Percentiles rank a stretch among this genome's conserved stretches.
These are phyloP conservation scores for Raffaelea albimanens DNA, from an alignment of 2,329 filamentous ascomycete genomes.

Conservation along the genomic window DNA sequence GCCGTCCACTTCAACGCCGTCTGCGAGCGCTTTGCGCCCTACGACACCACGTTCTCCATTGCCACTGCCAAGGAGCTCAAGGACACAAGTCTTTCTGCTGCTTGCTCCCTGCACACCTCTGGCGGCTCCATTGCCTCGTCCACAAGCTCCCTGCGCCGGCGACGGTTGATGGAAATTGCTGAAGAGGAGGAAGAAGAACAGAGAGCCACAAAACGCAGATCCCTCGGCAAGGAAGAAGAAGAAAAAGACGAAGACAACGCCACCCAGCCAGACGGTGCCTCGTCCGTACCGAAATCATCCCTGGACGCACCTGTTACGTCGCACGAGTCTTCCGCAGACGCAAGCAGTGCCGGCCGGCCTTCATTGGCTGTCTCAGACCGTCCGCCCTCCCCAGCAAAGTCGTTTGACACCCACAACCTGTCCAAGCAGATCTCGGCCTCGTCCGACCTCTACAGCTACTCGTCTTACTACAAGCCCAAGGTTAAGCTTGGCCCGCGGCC, in stretches of 20 bases:
- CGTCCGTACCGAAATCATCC: constrained; percentile 28
- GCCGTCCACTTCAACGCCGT: constrained; percentile 61
- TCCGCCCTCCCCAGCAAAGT: constrained; percentile 35
- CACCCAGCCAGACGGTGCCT: constrained; percentile 20
- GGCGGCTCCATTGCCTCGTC: constrained; percentile 80
- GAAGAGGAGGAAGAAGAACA: constrained; percentile 71
- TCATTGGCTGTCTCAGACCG: constrained; percentile 38
- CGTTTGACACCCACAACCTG: constrained; percentile 32
- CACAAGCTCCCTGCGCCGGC: constrained; percentile 65
- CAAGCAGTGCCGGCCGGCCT: constrained; percentile 39
- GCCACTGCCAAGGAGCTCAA: constrained; percentile 67
- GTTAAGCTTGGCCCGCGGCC: constrained; percentile 84
- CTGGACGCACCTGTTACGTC: constrained; percentile 42
- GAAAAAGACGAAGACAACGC: constrained; percentile 16
- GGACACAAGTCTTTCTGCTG: constrained; percentile 78
- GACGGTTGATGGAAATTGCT: constrained; percentile 82
- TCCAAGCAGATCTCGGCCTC: constrained; percentile 38
- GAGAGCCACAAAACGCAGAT: constrained; percentile 49
- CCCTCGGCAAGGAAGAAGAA: constrained; percentile 39
- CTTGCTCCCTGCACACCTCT: constrained; percentile 81
- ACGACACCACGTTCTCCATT: constrained; percentile 78
- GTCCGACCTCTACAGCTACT: constrained; percentile 39
- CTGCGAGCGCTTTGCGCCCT: constrained; percentile 67
- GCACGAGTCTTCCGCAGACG: constrained; percentile 41
- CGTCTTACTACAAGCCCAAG: constrained; percentile 59